Evolutionary conservation across 768 basidiomycete genomes (phyloP).

Genomic region (Hygrophorus pudorinus): DNA sequence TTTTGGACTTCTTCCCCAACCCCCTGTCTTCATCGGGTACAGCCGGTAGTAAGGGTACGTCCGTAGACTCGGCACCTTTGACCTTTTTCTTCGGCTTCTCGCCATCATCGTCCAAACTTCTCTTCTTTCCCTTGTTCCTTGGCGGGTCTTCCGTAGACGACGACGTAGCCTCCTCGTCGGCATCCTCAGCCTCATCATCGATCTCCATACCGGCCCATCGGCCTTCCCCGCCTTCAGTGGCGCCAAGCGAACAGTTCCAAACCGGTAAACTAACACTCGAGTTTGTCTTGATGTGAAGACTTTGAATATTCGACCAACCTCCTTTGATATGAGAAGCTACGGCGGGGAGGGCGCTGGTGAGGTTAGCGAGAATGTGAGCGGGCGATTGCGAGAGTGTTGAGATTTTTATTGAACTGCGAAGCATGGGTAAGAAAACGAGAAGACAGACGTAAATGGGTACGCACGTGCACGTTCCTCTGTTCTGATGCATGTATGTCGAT

Average conservation of each 20-base stretch:
- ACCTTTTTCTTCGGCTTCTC: conserved; percentile 10
- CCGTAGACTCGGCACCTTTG: neutral
- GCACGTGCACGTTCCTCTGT: conserved; percentile 86
- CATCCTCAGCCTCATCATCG: conserved; percentile 16
- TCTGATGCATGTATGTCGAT: conserved; percentile 94
- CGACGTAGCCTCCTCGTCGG: conserved; percentile 13
- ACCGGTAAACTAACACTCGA: conserved; percentile 80
- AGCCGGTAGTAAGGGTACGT: neutral
- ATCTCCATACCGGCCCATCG: conserved; percentile 44
- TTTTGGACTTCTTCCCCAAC: conserved; percentile 12
- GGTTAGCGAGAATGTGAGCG: conserved; percentile 68
- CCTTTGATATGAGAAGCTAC: conserved; percentile 62
- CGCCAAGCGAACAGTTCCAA: conserved; percentile 74
- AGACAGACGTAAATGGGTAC: conserved; percentile 20
- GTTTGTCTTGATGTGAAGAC: conserved; percentile 83
- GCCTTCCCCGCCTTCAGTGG: conserved; percentile 31
- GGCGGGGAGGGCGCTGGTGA: conserved; percentile 67
- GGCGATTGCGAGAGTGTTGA: conserved; percentile 64
- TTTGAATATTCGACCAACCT: conserved; percentile 88
- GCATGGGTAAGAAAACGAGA: neutral
- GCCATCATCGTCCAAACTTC: conserved; percentile 13
- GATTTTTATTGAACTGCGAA: conserved; percentile 70
- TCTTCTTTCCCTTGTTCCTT: conserved; percentile 19
- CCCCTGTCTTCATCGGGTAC: conserved; percentile 7
- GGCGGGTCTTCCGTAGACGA: neutral